Evolutionary conservation across 2,329 filamentous ascomycete genomes (phyloP).

Genomic region (Cordyceps pruinosa): DNA sequence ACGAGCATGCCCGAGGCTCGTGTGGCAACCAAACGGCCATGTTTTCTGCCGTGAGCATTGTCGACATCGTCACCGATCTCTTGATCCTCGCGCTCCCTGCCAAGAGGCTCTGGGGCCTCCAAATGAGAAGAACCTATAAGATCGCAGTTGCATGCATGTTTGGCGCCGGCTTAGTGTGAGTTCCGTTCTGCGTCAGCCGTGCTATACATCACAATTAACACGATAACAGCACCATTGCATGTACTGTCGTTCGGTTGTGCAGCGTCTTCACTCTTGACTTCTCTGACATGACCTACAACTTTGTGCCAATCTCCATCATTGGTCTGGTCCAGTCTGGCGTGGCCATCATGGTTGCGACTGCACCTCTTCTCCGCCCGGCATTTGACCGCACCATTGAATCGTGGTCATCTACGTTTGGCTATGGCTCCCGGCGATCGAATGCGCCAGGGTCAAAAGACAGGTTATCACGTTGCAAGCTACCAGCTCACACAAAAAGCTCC

Average conservation of each 20-base stretch:
- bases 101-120: slow-evolving; percentile 14
- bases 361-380: slow-evolving; percentile 16
- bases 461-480: background rate
- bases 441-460: background rate
- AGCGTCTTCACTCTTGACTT: slow-evolving; percentile 16
- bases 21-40: slow-evolving; percentile 15
- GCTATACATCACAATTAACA: background rate
- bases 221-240: slow-evolving; percentile 14
- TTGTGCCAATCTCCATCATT: slow-evolving; percentile 13
- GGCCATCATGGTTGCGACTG: slow-evolving; percentile 16
- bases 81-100: slow-evolving; percentile 16
- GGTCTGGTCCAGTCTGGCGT: slow-evolving; percentile 15
- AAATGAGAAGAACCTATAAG: slow-evolving; percentile 15
- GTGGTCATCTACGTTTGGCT: slow-evolving; percentile 6
- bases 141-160: slow-evolving; percentile 16
- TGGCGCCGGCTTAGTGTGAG: slow-evolving; percentile 16
- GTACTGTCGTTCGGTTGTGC: slow-evolving; percentile 15
- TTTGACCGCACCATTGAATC: slow-evolving; percentile 15
- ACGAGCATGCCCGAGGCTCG: slow-evolving; percentile 8
- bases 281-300: slow-evolving; percentile 14
- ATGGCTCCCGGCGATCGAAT: background rate
- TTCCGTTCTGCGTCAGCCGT: background rate
- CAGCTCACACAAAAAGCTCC: background rate
- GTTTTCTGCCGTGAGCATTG: slow-evolving; percentile 15
- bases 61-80: slow-evolving; percentile 17